Base-by-base conservation (phyloP, 2,329 filamentous ascomycete species). In the Fusarium annulatum region DNA sequence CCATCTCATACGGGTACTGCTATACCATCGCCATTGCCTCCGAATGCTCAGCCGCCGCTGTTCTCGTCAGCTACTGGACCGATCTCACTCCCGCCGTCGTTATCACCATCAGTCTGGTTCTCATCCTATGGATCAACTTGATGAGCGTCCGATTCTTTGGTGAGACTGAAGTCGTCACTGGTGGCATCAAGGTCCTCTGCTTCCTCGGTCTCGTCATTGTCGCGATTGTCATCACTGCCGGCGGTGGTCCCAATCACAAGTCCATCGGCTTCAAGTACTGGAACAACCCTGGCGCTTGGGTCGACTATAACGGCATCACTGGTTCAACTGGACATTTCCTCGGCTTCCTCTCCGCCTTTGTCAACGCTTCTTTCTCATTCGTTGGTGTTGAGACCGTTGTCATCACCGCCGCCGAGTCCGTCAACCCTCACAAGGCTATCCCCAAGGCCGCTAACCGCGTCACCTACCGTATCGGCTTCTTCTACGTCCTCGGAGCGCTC, bases 151-250 rank as follows among this genome's bases (percentile, higher is more conserved):
- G 84, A n/a, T 84, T 88, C 71, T 91, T 89, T 71, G 89, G 89
- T 41, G 89, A 91, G 79, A 85, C 87, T 33, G 89, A 91, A 76
- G 90, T 91, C 74, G 87, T 86, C 81, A 89, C 90, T 58, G 87
- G 88, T 36, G 86, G 85, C 39, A 85, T 90, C 81, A 91, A 91
- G 79, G 84, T 91, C 28, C 82, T 90, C 66, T 87, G 86, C 67
- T 90, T 91, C 68, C 76, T 88, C 7, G 89, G 88, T 16, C 84
- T 91, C 38, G 86, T 91, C 74, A 85, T 90, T 53, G 80, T 89
- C 6, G 85, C 86, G 53, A 80, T 90, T 48, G 85, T 90, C 76
- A 85, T 90, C 64, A 87, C 88, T 75, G 85, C 88, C 28, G 88
- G 88, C 52, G 89, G 88, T 49, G 87, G 87, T 2, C 88, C 88